Conservation (phyloP, 2,329 filamentous ascomycete species). For the Dendrostoma leiphaemia region DNA sequence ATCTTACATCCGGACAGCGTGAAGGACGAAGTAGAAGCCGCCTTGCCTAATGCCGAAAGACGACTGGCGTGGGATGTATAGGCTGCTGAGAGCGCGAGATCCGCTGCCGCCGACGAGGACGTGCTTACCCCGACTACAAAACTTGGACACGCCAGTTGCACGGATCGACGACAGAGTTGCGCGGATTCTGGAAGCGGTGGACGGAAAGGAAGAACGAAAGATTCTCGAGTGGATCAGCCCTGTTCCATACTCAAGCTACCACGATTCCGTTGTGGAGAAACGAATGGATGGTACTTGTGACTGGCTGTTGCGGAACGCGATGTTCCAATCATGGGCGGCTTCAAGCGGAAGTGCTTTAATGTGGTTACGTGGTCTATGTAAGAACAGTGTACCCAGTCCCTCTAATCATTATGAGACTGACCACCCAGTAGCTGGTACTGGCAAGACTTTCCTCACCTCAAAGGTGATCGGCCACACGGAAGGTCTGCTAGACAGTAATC, state of each 20-base stretch:
- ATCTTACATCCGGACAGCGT: background rate
- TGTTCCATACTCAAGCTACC: constrained; percentile 12
- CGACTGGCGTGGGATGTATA: background rate
- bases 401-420: background rate
- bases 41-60: background rate
- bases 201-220: constrained; percentile 1
- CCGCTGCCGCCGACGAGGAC: background rate
- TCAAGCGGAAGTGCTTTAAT: constrained; percentile 11
- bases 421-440: constrained; percentile 16
- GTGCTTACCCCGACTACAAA: background rate
- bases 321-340: constrained; percentile 13
- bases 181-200: constrained; percentile 1
- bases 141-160: background rate
- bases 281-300: constrained; percentile 14
- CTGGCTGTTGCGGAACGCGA: constrained; percentile 12
- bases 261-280: constrained; percentile 10
- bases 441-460: constrained; percentile 21
- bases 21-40: background rate
- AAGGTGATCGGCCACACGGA: constrained; percentile 18
- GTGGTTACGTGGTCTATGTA: constrained; percentile 18
- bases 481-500: background rate
- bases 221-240: constrained; percentile 20
- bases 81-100: too few relatives aligned
- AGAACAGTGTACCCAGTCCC: background rate
- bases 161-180: background rate